Evolutionary conservation across 2,329 filamentous ascomycete species (phyloP), one percentile per base, ranked within the genome.

Genomic region (Lasiodiplodia sp.): DNA sequence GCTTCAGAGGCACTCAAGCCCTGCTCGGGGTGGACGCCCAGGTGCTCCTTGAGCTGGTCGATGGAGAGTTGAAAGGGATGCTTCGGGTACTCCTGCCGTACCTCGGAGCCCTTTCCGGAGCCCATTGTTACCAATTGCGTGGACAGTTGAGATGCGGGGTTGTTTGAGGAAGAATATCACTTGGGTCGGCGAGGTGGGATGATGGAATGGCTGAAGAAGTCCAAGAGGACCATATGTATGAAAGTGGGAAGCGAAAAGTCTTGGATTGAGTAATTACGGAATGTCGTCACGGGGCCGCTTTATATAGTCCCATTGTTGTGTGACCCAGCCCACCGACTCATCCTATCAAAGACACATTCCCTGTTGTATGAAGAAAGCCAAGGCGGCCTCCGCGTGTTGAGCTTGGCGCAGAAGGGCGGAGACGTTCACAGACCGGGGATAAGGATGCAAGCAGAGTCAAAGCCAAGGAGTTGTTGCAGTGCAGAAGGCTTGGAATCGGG

Each of bases 1-100:
- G 69, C 67, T 65, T 73, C 68, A 21, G 60, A 38, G 4, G 68
- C 51, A n/a, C 28, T 63, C 51, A 73, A 68, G 18, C 72, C 72
- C 5, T 67, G 64, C n/a, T 73, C 72, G 31, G 69, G 14, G 58
- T 73, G 63, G 4, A 56, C 55, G 52, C 67, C 70, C 16, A 72
- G 57, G 12, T 70, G 25, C n/a, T 60, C 67, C 16, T 55, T 56
- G 12, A 73, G 18, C 37, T 72, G 34, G 10, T 71, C 69, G 34
- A 71, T 23, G 11, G 71, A 65, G 23, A 71, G 67, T 64, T 71
- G 72, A 60, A 69, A 73, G 8, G 72, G 72, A 40, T 73, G 72
- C 44, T 70, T 69, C 16, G 70, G 69, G 66, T 73, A 73, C 57
- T 71, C 62, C 31, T 67, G 66, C 47, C 21, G 56, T 37, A 66